Evolutionary conservation across 164 flowering plant species (phyloP).

Genomic region (Houttuynia cordata): DNA sequence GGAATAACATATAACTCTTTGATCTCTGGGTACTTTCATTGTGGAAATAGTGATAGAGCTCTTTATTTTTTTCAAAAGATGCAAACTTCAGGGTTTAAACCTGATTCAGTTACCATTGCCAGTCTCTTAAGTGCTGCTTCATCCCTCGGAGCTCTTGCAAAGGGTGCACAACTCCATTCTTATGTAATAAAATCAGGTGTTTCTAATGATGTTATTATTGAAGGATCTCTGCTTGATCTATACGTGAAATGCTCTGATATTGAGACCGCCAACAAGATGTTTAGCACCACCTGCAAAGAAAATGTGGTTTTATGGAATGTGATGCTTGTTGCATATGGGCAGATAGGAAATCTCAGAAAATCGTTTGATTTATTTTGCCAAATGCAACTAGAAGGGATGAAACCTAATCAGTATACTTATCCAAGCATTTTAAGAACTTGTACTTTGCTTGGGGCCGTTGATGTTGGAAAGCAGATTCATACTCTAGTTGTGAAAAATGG

Average conservation of each 20-base stretch:
- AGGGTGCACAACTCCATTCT: conserved; percentile 18
- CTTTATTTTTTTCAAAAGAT: conserved; percentile 14
- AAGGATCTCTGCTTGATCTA: conserved; percentile 24
- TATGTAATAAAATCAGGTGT: conserved; percentile 13
- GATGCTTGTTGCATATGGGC: conserved; percentile 25
- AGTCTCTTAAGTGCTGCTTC: conserved; percentile 21
- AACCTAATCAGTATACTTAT: conserved; percentile 21
- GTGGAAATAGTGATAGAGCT: conserved; percentile 14
- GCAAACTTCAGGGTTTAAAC: conserved; percentile 18
- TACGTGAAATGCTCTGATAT: conserved; percentile 17
- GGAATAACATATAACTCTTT: conserved; percentile 19
- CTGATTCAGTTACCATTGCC: conserved; percentile 17
- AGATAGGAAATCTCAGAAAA: conserved; percentile 13
- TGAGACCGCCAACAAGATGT: conserved; percentile 14
- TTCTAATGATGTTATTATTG: conserved; percentile 16
- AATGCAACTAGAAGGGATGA: conserved; percentile 15
- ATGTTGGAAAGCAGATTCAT: conserved; percentile 27
- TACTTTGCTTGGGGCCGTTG: conserved; percentile 17
- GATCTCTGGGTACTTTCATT: conserved; percentile 18
- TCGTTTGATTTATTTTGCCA: conserved; percentile 14
- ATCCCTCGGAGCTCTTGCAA: conserved; percentile 11
- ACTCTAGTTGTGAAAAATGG: conserved; percentile 17
- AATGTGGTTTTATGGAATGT: conserved; percentile 25
- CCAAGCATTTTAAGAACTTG: conserved; percentile 26
- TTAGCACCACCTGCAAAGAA: conserved; percentile 11